Evolutionary conservation across 176 grass and related monocot genomes (phyloP), one percentile per base, ranked within the genome.

Genomic region (Avena insularis): DNA sequence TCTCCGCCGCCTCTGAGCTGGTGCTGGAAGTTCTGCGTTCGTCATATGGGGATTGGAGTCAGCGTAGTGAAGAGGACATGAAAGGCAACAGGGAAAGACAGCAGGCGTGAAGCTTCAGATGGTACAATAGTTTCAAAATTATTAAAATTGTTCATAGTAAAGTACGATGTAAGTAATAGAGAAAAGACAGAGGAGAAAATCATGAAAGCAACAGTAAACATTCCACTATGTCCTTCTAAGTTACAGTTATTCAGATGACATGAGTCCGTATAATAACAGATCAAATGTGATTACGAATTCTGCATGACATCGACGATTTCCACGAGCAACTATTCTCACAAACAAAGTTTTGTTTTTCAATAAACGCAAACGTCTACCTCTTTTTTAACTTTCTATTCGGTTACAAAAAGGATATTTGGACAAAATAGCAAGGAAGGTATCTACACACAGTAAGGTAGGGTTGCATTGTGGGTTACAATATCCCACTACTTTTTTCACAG

Each of bases 1-100:
- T 83, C 93, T 95, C 12, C n/a, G 57, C 14, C 61, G 31, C 73
- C 88, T 95, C 82, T 68, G 77, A 77, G 70, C 74, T 15, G 88
- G 23, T 48, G 45, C 19, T 54, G 21, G 11, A 71, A 71, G 61
- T 63, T 86, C 87, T 92, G 87, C 49, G 48, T 83, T 64, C 4
- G 12, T 72, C 64, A 55, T 45, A 80, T 10, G 11, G n/a, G 61
- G 63, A 80, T 14, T 66, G 73, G 49, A 51, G 58, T 59, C 36
- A 68, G 46, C 8, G 81, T 75, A 76, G 13, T 31, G 13, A 76
- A 76, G 73, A 29, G 7, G 13, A 53, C 29, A 51, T 51, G 12
- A 25, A 54, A 82, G 40, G 19, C 58, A 70, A 45, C 1, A 51
- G 2, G 1, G n/a, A 57, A n/a, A 33, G 19, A 21, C 59, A 74